Conservation (phyloP, 148 eudicot genomes). For the Nyssa sinensis region DNA sequence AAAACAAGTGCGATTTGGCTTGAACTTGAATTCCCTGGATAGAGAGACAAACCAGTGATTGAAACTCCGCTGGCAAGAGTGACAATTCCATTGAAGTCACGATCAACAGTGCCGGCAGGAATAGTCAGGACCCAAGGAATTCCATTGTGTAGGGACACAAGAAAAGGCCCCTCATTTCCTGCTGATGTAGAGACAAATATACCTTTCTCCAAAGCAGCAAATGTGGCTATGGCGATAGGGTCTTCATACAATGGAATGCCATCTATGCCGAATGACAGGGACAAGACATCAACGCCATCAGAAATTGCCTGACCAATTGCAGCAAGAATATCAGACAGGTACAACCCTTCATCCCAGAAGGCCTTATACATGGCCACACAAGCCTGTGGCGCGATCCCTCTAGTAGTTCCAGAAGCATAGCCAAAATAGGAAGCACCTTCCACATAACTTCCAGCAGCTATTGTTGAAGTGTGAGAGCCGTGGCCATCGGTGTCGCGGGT, state of each 20-base stretch:
- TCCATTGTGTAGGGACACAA: conserved; percentile 54
- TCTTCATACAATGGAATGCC: conserved; percentile 36
- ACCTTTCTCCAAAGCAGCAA: conserved; percentile 57
- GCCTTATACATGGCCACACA: conserved; percentile 70
- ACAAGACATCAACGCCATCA: conserved; percentile 70
- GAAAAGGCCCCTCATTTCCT: conserved; percentile 55
- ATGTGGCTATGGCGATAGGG: conserved; percentile 54
- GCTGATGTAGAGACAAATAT: conserved; percentile 60
- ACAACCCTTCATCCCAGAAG: conserved; percentile 48
- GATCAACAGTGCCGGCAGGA: conserved; percentile 40
- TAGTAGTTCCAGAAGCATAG: conserved; percentile 56
- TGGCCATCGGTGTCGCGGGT: conserved; percentile 69
- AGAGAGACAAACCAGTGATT: conserved; percentile 29
- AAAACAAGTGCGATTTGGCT: conserved; percentile 11
- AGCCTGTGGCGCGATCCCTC: conserved; percentile 66
- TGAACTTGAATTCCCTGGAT: conserved; percentile 24
- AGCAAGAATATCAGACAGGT: conserved; percentile 50
- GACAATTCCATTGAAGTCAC: conserved; percentile 26
- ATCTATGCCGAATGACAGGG: conserved; percentile 49
- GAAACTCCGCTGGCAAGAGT: conserved; percentile 30
- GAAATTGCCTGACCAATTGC: conserved; percentile 64
- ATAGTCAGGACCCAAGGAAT: conserved; percentile 64
- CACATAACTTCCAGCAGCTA: conserved; percentile 55
- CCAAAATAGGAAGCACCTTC: conserved; percentile 56
- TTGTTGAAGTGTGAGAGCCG: conserved; percentile 72